A percentile compares a stretch with the other conserved stretches of the same genome.
These are phyloP conservation scores for Phylloporus sp. DNA, from an alignment of 768 basidiomycete species.

Conservation along the genomic window DNA sequence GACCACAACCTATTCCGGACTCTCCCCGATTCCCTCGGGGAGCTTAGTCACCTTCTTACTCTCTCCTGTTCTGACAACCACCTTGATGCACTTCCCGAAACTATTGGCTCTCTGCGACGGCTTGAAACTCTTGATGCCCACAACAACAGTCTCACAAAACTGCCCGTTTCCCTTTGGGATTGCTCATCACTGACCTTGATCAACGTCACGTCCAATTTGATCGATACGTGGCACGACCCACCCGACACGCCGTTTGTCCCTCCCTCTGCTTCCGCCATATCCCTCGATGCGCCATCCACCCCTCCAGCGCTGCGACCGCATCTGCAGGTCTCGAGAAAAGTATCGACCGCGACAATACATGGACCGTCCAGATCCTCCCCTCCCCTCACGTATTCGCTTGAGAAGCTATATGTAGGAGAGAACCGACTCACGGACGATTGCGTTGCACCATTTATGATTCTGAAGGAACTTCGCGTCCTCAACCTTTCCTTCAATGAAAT, in stretches of 20 bases:
- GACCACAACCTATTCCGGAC: conserved; percentile 84
- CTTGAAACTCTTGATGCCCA: conserved; percentile 81
- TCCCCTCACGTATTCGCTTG: conserved; percentile 67
- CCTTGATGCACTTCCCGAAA: conserved; percentile 68
- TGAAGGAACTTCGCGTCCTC: conserved; percentile 75
- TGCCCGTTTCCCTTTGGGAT: conserved; percentile 79
- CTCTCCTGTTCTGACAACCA: conserved; percentile 92
- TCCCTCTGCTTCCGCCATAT: conserved; percentile 18
- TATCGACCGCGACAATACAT: conserved; percentile 35
- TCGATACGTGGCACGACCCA: conserved; percentile 70
- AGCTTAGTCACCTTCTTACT: conserved; percentile 61
- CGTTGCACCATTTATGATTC: conserved; percentile 67
- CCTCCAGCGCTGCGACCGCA: conserved; percentile 13
- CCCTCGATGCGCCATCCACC: conserved; percentile 19
- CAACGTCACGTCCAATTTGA: conserved; percentile 86
- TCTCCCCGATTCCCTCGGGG: conserved; percentile 80
- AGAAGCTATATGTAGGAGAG: conserved; percentile 84
- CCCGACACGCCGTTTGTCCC: conserved; percentile 35
- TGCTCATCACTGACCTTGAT: conserved; percentile 69
- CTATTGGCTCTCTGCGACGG: conserved; percentile 71
- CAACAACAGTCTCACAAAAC: conserved; percentile 79
- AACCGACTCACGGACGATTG: conserved; percentile 81
- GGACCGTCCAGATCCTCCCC: conserved; percentile 35
- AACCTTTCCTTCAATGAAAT: conserved; percentile 96
- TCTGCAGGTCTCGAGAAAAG: conserved; percentile 25